These are phyloP conservation scores for Orbilia blumenaviensis DNA, from an alignment of 2,329 filamentous ascomycete species.

Conservation along the genomic window DNA sequence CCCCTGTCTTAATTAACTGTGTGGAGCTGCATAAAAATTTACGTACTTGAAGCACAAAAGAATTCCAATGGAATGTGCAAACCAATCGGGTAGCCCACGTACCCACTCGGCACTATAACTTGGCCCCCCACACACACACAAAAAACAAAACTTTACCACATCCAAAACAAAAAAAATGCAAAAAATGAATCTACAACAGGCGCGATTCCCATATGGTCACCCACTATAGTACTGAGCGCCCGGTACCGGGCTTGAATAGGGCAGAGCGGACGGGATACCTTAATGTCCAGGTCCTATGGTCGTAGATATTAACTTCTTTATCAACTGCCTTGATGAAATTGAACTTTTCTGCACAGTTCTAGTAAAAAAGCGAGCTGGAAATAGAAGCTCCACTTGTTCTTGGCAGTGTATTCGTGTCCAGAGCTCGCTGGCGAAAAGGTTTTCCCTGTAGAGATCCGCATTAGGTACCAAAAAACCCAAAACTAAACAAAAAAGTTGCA, in stretches of 20 bases:
- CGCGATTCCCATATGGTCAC: slow-evolving; percentile 43
- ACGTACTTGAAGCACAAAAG: no score
- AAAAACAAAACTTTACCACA: background rate
- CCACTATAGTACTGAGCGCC: slow-evolving; percentile 37
- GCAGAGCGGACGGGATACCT: slow-evolving; percentile 41
- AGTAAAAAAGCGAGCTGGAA: no score
- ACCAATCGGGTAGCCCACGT: no score
- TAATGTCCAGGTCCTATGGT: slow-evolving; percentile 13
- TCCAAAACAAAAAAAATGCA: background rate
- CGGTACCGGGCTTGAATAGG: slow-evolving; percentile 34
- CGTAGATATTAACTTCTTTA: slow-evolving; percentile 27
- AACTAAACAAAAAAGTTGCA: background rate
- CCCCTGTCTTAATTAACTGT: no score
- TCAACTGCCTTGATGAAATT: no score
- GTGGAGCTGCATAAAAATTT: no score
- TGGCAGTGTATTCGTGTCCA: no score
- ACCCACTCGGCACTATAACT: no score
- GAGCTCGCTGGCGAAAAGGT: no score
- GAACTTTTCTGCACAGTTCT: no score
- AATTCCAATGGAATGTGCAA: no score
- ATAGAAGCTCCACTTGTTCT: no score
- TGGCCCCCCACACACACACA: background rate
- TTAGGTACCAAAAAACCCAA: background rate
- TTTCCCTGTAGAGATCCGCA: background rate
- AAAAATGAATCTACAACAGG: slow-evolving; percentile 34